Percentiles rank a stretch among this genome's conserved stretches.
Evolutionary conservation across 306 rosid species (phyloP).

Genomic region (Corylus americana): DNA sequence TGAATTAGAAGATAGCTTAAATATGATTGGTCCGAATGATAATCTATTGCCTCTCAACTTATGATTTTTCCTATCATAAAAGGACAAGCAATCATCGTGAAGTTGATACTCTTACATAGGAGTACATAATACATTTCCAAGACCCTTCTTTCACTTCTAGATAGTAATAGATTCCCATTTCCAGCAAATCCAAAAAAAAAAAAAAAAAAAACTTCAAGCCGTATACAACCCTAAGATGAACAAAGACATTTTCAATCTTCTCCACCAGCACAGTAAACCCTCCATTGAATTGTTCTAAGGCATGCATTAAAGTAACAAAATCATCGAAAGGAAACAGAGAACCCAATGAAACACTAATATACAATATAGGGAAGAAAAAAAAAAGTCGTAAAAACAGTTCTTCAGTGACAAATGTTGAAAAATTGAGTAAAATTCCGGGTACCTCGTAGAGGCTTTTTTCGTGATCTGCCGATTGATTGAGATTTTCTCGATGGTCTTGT

Average conservation of each 20-base stretch:
- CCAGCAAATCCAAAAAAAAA: not conserved
- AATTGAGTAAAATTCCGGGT: not conserved
- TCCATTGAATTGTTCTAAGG: not conserved
- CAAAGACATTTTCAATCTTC: not conserved
- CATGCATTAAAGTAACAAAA: not conserved
- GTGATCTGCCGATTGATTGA: constrained; percentile 21
- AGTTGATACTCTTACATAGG: not conserved
- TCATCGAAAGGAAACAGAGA: not conserved
- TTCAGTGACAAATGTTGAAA: not conserved
- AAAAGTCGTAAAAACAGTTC: not conserved
- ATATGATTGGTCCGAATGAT: not conserved
- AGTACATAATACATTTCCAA: not conserved
- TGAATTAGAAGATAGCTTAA: not conserved
- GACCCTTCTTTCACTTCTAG: not conserved
- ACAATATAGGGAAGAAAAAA: constrained; percentile 9
- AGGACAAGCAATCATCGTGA: not conserved
- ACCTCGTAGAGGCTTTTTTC: constrained; percentile 67
- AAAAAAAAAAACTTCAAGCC: not conserved
- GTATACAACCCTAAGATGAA: not conserved
- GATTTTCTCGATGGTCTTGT: constrained; percentile 9
- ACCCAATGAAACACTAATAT: not conserved
- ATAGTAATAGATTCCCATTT: not conserved
- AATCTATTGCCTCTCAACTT: not conserved
- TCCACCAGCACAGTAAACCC: not conserved
- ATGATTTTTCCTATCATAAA: not conserved